Conservation (phyloP, 2,329 filamentous ascomycete genomes). For the Elsinoe australis region DNA sequence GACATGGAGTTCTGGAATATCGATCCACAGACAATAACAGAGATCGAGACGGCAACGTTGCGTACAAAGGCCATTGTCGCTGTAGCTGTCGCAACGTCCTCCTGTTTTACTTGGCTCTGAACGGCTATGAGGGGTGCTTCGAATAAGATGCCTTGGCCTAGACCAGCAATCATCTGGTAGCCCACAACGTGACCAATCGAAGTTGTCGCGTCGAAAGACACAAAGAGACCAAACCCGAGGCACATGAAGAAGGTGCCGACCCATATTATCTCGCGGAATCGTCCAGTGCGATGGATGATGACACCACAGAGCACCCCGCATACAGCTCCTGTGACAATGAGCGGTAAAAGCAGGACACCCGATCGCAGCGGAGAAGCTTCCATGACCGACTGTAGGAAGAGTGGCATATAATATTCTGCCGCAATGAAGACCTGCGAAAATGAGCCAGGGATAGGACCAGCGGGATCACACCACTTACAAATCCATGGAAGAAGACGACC, state of each 20-base stretch:
- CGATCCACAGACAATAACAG: constrained; percentile 44
- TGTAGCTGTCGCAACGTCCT: constrained; percentile 45
- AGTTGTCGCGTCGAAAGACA: constrained; percentile 34
- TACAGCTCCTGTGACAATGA: constrained; percentile 41
- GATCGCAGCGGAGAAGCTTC: constrained; percentile 54
- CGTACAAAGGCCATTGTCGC: constrained; percentile 45
- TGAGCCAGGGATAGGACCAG: background rate
- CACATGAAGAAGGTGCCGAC: constrained; percentile 37
- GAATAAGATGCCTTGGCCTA: constrained; percentile 48
- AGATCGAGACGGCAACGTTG: constrained; percentile 40
- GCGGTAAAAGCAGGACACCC: constrained; percentile 54
- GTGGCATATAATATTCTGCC: constrained; percentile 61
- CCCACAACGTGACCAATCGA: constrained; percentile 38
- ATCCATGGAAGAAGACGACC: constrained; percentile 43
- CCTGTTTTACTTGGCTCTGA: constrained; percentile 45
- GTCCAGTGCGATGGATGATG: constrained; percentile 44
- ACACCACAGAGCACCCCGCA: constrained; percentile 42
- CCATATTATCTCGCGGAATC: constrained; percentile 43
- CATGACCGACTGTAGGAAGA: constrained; percentile 65
- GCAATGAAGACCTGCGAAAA: constrained; percentile 48
- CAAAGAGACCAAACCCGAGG: constrained; percentile 43
- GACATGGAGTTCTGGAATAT: constrained; percentile 43
- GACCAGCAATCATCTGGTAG: constrained; percentile 44
- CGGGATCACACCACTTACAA: constrained; percentile 25
- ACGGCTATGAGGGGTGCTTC: constrained; percentile 50